Evolutionary conservation across 495 filamentous ascomycete genomes (phyloP).

Genomic region (Xylaria intraflava): DNA sequence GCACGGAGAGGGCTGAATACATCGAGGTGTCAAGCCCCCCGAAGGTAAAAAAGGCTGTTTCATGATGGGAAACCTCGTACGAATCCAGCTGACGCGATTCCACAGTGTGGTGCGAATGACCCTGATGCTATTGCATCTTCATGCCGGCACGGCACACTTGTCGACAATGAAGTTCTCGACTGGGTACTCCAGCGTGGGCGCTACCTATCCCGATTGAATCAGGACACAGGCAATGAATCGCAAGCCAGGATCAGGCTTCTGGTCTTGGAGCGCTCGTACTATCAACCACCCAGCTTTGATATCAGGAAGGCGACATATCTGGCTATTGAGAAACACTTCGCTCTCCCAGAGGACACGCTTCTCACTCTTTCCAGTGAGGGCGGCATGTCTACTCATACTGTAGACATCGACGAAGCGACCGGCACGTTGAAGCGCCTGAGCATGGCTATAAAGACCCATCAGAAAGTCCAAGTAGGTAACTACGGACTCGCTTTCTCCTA

Average conservation of each 20-base stretch:
- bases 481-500: slow-evolving; percentile 4
- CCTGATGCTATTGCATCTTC: neutral
- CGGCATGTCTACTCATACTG: neutral
- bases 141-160: neutral
- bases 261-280: neutral
- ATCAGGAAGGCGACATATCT: slow-evolving; percentile 1
- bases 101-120: neutral
- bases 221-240: neutral
- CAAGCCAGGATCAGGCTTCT: neutral
- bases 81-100: neutral
- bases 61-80: neutral
- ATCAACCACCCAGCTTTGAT: neutral
- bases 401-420: neutral
- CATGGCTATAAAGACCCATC: slow-evolving; percentile 3
- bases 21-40: neutral
- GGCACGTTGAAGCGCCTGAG: neutral
- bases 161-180: neutral
- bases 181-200: neutral
- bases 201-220: neutral
- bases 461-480: slow-evolving; percentile 4
- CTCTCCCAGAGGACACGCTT: neutral
- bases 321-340: slow-evolving; percentile 1
- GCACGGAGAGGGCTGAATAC: slow-evolving; percentile 3
- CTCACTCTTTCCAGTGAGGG: neutral
- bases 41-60: neutral